Evolutionary conservation across 176 grass and related monocot species (phyloP).

Genomic region (Cenchrus purpureus): DNA sequence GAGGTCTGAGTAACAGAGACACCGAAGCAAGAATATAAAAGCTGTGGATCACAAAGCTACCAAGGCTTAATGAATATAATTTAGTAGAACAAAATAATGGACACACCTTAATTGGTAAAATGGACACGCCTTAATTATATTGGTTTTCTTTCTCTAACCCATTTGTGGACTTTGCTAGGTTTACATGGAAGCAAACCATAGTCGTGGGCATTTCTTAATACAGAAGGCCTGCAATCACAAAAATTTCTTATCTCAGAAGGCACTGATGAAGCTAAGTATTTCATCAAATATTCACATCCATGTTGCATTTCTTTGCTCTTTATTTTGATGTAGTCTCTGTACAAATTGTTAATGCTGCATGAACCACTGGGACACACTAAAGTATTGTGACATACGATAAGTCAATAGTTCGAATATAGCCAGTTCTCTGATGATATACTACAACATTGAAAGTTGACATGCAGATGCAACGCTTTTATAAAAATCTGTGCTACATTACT

Average conservation of each 20-base stretch:
- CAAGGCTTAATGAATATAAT: not conserved
- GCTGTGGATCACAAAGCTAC: slow-evolving; percentile 24
- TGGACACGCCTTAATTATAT: not conserved
- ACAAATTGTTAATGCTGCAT: not conserved
- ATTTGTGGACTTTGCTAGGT: slow-evolving; percentile 23
- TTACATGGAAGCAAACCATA: slow-evolving; percentile 10
- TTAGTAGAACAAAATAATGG: too few relatives aligned
- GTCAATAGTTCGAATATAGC: slow-evolving; percentile 32
- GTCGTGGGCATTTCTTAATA: not conserved
- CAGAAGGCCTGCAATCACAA: not conserved
- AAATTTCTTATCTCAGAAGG: not conserved
- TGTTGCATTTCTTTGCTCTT: slow-evolving; percentile 15
- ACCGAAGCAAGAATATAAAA: slow-evolving; percentile 29
- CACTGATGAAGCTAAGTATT: slow-evolving; percentile 13
- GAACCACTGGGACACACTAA: not conserved
- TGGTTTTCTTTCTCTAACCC: slow-evolving; percentile 9
- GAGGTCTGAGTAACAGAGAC: slow-evolving; percentile 37
- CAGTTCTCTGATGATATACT: slow-evolving; percentile 1
- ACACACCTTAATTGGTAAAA: not conserved
- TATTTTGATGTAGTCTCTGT: slow-evolving; percentile 8
- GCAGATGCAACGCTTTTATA: slow-evolving; percentile 27
- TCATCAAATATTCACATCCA: slow-evolving; percentile 26
- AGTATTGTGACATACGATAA: not conserved
- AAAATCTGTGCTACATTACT: not conserved
- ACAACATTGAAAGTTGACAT: slow-evolving; percentile 47